phyloP scores from a whole-genome alignment of 352 stramenopile species.

The Plasmopara halstedii region DNA sequence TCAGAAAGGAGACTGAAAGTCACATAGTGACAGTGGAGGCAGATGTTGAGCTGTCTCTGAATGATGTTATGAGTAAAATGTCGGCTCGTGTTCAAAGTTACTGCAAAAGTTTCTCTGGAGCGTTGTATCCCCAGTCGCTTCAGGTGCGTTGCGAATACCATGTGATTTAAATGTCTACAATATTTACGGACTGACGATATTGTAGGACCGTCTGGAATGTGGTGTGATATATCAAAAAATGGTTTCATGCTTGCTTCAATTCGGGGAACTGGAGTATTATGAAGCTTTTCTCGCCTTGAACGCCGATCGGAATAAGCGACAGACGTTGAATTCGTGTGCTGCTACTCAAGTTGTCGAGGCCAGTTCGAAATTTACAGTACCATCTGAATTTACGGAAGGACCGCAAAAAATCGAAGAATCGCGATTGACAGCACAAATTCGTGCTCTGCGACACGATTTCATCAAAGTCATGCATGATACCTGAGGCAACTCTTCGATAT shows the following conservation, averaged over 20 bases:
- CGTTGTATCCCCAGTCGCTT: constrained; percentile 31
- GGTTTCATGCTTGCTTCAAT: constrained; percentile 19
- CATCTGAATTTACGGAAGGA: not conserved
- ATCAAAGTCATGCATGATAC: too few relatives aligned
- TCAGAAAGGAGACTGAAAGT: constrained; percentile 42
- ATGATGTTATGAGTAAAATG: constrained; percentile 41
- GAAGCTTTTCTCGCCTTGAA: constrained; percentile 15
- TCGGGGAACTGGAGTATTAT: constrained; percentile 23
- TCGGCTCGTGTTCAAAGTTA: constrained; percentile 29
- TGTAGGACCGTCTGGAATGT: constrained; percentile 17
- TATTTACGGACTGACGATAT: not conserved
- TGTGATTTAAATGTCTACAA: not conserved
- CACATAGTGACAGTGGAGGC: constrained; percentile 13
- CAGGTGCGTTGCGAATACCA: constrained; percentile 17
- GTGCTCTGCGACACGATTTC: constrained; percentile 14
- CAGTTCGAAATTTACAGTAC: not conserved
- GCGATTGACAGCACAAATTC: constrained; percentile 12
- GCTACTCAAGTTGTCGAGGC: constrained; percentile 10
- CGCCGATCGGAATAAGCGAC: constrained; percentile 15
- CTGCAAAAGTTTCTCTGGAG: constrained; percentile 27
- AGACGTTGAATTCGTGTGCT: constrained; percentile 6
- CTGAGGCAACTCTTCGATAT: too few relatives aligned
- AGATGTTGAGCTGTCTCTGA: constrained; percentile 16
- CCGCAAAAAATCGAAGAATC: constrained; percentile 2
- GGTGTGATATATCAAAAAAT: constrained; percentile 3